Evolutionary conservation across 441 rosid species (phyloP), one percentile per base, ranked within the genome.

Genomic region (Lepidium campestre): DNA sequence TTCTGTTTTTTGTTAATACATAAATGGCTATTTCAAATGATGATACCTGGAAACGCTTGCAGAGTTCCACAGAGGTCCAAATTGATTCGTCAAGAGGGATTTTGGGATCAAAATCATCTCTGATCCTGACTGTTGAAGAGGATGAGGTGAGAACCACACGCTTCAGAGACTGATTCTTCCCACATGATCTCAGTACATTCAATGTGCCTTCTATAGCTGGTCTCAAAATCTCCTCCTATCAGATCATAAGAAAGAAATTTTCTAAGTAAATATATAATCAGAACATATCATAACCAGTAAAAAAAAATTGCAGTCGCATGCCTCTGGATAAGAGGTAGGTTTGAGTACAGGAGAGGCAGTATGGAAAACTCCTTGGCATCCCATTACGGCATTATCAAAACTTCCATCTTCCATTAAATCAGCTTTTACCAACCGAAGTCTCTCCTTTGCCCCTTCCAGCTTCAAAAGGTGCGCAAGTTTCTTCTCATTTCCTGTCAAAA

Each of bases 131-230:
- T 3, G 97, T 77, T 36, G 98, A 85, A 25, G 98, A 92, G 25
- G 98, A 92, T 0, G 96, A 92, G 46, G 97, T 90, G 62, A 90
- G 79, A 74, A 90, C 83, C 18, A 90, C 93, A 8, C 98, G 92
- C 72, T 79, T 85, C 8, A 90, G 73, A 6, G 64, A 70, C 12
- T 79, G 82, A 47, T 81, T 90, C 77, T 78, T 90, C 83, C 71
- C 60, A 55, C 96, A 92, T 29, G 98, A 90, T 22, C 88, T 74
- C 52, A 92, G 76, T 53, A 92, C 96, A 65, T 92, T 92, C 71
- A 92, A 23, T 1, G 97, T 90, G 4, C 98, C 96, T 23, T 84
- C 82, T 40, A 90, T 62, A 17, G 98, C 97, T 10, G 96, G 98
- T 67, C 80, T 78, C 74, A 92, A 13, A 35, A 90, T 90, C 78